Evolutionary conservation across 768 basidiomycete genomes (phyloP), one percentile per base, ranked within the genome.

Genomic region (Lentinus brumalis): DNA sequence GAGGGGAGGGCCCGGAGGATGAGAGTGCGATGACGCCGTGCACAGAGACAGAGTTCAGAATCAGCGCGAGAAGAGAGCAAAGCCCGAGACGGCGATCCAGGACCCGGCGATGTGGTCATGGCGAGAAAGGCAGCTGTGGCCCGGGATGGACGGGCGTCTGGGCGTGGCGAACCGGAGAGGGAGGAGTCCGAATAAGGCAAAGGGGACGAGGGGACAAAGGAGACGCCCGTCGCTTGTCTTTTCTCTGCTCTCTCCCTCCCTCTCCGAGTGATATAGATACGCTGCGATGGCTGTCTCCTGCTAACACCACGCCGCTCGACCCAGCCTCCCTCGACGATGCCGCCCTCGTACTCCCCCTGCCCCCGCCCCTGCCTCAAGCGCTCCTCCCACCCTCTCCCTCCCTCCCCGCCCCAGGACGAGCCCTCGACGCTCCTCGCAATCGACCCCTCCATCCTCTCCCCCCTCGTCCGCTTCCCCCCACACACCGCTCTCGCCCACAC

Each of bases 281-380:
- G 18, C 49, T 39, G 40, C 50, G 53, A 59, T 65, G 60, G 32
- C 49, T n/a, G 18, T 61, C 60, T 46, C 3, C 60, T 61, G 52
- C 51, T 57, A 60, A 54, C 64, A 49, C 50, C 31, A 9, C 8
- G 47, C 53, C n/a, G 32, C 50, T 11, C 46, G 35, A 30, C 29
- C 42, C 51, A 52, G n/a, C 50, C 26, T 60, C 59, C 26, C 16
- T 35, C 38, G 16, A 42, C 39, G 35, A 65, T 70, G 66, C 66
- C 67, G 5, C 66, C 60, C 49, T 65, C 66, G 9, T 69, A 63
- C 64, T 62, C 62, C 61, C 69, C 70, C 29, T 70, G 69, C 53
- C 83, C 82, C 45, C 79, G 83, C 61, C 84, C 86, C 57, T 86
- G 86, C 62, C 80, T 87, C 74, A 88, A 88, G 70, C 82, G 79